Evolutionary conservation across 192 early-diverging fungal species (phyloP), one percentile per base, ranked within the genome.

Genomic region (Cetraspora pellucida): DNA sequence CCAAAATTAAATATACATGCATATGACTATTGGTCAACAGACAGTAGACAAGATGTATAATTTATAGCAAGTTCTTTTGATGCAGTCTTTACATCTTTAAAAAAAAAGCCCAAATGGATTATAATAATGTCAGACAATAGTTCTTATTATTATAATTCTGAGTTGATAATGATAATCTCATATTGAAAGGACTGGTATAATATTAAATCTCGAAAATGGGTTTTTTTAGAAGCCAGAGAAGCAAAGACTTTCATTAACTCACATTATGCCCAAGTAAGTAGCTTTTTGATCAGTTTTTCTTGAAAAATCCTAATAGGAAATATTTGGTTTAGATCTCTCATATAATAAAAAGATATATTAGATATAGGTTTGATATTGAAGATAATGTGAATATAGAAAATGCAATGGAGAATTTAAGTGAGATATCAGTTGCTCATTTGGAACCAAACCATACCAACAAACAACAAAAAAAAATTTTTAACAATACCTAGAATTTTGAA

Each of bases 91-190:
- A 16, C 7, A 31, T 17, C 30, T 16, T 14, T 63, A 13, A 28
- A 63, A 30, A 63, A 63, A 27, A 63, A 63, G 11, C 60, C 14
- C 0, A 63, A 63, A 37, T 63, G 30, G 30, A 63, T 63, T 13
- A 31, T 11, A 63, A 63, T 63, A 30, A 63, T 63, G 10, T 63
- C 17, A 31, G 60, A 63, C 30, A 63, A 63, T 63, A 28, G 50
- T 17, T 3, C 13, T 10, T 23, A 60, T 11, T 60, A 60, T 25
- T 9, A 60, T 10, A 60, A 60, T 23, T 0, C 58, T 25, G 25
- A 60, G 0, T 25, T 37, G 27, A 59, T 59, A 0, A 27, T 59
- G 6, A 59, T 59, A 3, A 27, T 59, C 21, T 2, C 2, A n/a
- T 7, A 59, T 21, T 59, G 7, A 21, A 25, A 25, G 11, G 57